Conservation (phyloP, 495 filamentous ascomycete species). For the Podospora pseudocomata region DNA sequence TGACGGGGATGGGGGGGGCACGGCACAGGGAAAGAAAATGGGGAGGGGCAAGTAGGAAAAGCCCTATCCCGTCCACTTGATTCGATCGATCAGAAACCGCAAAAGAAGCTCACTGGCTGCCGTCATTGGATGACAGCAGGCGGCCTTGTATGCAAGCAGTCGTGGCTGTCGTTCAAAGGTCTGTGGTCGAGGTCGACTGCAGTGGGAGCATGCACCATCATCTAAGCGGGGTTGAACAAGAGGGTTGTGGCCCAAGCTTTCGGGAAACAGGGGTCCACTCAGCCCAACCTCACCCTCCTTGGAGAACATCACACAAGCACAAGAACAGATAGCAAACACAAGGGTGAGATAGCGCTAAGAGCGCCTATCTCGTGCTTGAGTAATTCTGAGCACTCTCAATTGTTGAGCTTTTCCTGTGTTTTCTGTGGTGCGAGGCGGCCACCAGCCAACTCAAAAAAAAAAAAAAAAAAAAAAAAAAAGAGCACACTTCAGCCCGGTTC, state of each 20-base stretch:
- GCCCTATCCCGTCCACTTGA: background rate
- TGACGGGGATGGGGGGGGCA: constrained; percentile 7
- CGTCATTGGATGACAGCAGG: constrained; percentile 30
- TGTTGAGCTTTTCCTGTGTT: no score
- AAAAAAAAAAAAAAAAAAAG: no score
- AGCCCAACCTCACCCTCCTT: background rate
- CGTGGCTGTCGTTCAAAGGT: constrained; percentile 40
- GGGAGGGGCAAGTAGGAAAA: constrained; percentile 3
- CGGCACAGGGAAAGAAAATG: constrained; percentile 16
- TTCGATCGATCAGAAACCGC: constrained; percentile 1
- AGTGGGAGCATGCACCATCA: constrained; percentile 14
- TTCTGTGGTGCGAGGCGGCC: no score
- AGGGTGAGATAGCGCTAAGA: no score
- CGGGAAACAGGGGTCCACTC: background rate
- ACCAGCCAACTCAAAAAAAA: no score
- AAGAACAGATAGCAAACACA: no score
- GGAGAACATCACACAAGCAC: background rate
- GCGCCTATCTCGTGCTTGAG: no score
- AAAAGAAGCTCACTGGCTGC: background rate
- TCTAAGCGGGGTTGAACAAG: constrained; percentile 10
- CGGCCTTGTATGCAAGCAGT: constrained; percentile 36
- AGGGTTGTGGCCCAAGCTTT: background rate
- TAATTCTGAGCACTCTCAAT: no score
- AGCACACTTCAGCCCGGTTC: no score
- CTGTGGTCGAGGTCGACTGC: constrained; percentile 19